These are phyloP conservation scores for Lodderomyces margitis DNA, from an alignment of 1,139 yeast species.

Conservation along the genomic window DNA sequence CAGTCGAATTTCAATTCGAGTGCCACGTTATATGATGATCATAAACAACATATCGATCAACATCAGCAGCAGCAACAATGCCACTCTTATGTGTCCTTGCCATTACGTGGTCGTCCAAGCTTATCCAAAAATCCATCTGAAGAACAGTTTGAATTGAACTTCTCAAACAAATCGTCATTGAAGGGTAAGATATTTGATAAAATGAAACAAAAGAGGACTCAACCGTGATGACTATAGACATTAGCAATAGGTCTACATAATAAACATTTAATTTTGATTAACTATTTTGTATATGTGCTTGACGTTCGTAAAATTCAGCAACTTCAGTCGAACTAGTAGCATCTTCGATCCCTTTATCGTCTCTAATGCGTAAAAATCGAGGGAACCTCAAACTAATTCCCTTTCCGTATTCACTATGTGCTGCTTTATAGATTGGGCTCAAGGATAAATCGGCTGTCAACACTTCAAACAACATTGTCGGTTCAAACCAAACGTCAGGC, in stretches of 20 bases:
- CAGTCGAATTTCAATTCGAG: conserved; percentile 21
- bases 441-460: conserved; percentile 91
- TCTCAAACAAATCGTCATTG: conserved; percentile 17
- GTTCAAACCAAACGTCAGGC: conserved; percentile 98
- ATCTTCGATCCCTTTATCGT: conserved; percentile 84
- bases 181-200: conserved; percentile 36
- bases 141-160: conserved; percentile 39
- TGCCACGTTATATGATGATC: conserved; percentile 32
- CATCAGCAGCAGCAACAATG: conserved; percentile 5
- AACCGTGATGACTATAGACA: conserved; percentile 5
- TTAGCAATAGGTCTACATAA: no score
- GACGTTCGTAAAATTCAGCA: conserved; percentile 84
- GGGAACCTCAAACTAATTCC: conserved; percentile 94
- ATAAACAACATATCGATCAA: conserved; percentile 13
- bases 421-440: conserved; percentile 92
- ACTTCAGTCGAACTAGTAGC: conserved; percentile 88
- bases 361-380: conserved; percentile 78
- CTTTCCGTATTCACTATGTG: conserved; percentile 69
- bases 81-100: conserved; percentile 6
- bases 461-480: conserved; percentile 83
- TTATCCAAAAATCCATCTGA: conserved; percentile 25
- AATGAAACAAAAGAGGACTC: conserved; percentile 34
- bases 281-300: conserved; percentile 40
- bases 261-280: conserved; percentile 2
- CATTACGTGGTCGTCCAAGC: conserved; percentile 12